These are phyloP conservation scores for Camellia lanceoleosa DNA, from an alignment of 148 eudicot species.

Conservation along the genomic window DNA sequence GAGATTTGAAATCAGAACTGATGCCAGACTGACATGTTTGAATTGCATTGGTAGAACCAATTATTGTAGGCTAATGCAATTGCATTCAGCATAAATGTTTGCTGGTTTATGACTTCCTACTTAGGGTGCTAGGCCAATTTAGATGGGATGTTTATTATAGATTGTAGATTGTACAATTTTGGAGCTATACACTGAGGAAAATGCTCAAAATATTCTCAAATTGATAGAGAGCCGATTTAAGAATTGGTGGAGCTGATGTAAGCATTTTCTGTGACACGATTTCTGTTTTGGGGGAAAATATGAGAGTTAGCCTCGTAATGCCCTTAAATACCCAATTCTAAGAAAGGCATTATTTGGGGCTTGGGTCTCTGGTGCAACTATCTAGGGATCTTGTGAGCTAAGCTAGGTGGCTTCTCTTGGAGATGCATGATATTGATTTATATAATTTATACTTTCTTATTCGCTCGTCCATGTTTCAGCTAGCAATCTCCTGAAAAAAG, in stretches of 20 bases:
- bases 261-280: neutral
- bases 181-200: neutral
- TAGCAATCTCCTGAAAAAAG: too few species aligned
- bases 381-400: too few species aligned
- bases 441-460: too few species aligned
- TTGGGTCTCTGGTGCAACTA: too few species aligned
- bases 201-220: neutral
- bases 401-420: too few species aligned
- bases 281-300: neutral
- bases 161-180: neutral
- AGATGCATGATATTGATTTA: too few species aligned
- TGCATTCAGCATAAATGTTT: neutral
- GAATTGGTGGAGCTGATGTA: constrained; percentile 4
- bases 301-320: too few species aligned
- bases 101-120: neutral
- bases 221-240: neutral
- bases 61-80: neutral
- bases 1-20: constrained; percentile 8
- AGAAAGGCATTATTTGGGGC: too few species aligned
- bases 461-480: too few species aligned
- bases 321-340: too few species aligned
- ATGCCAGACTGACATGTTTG: neutral
- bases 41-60: neutral
- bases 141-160: neutral
- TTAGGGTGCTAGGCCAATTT: neutral